phyloP scores from a whole-genome alignment of 768 basidiomycete species.

The Leccinum sublutescens region DNA sequence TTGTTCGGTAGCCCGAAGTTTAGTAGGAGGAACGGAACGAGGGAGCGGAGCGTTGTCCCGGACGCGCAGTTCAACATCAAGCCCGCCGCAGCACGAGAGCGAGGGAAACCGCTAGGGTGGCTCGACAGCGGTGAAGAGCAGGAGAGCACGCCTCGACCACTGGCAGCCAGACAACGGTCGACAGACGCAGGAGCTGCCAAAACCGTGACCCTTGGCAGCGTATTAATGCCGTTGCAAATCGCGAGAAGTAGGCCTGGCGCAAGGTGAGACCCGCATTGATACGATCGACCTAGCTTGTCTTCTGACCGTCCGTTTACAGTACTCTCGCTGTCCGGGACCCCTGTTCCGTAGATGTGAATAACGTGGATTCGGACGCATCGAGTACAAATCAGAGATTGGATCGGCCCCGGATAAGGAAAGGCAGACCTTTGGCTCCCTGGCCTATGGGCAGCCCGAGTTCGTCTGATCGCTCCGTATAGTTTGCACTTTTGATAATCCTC shows the following conservation, averaged over 20 bases:
- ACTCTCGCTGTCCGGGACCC: background rate
- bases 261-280: constrained; percentile 13
- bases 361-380: constrained; percentile 25
- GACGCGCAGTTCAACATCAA: background rate
- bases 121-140: constrained; percentile 10
- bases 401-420: constrained; percentile 1
- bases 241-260: constrained; percentile 14
- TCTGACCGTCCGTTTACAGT: constrained; percentile 1
- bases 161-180: constrained; percentile 4
- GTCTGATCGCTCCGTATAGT: background rate
- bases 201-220: background rate
- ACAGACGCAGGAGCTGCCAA: background rate
- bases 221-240: constrained; percentile 16
- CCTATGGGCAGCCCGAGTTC: constrained; percentile 10
- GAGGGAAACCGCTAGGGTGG: background rate
- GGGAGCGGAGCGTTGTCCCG: background rate
- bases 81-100: background rate
- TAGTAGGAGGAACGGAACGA: background rate
- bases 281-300: background rate
- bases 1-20: background rate
- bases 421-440: constrained; percentile 5
- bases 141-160: constrained; percentile 27
- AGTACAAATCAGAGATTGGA: constrained; percentile 7
- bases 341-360: constrained; percentile 14
- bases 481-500: background rate